phyloP scores from a whole-genome alignment of 2,329 filamentous ascomycete genomes.

The Thermothelomyces thermophilus region DNA sequence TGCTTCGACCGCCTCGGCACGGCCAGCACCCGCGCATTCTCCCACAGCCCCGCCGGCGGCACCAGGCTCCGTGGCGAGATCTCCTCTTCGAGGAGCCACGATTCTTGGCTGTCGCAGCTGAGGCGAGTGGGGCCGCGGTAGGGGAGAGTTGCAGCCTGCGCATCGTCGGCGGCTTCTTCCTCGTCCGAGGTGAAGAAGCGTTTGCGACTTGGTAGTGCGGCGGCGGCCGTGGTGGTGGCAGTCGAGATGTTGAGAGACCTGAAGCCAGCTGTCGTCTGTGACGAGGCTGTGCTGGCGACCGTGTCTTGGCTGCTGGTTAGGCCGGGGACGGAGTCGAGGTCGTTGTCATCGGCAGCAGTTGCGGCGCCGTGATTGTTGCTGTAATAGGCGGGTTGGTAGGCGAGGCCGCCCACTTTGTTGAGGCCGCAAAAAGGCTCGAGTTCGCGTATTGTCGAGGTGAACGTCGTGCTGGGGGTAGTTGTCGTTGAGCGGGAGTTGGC shows the following conservation, averaged over 20 bases:
- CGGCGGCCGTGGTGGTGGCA: neutral
- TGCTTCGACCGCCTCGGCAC: conserved; percentile 33
- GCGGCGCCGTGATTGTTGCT: conserved; percentile 23
- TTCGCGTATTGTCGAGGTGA: conserved; percentile 42
- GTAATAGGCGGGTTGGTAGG: conserved; percentile 45
- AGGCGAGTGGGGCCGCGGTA: conserved; percentile 22
- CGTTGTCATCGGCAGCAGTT: conserved; percentile 29
- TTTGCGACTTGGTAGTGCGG: conserved; percentile 35
- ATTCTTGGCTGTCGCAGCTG: conserved; percentile 20
- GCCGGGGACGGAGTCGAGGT: conserved; percentile 46
- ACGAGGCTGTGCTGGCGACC: conserved; percentile 33
- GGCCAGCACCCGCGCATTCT: conserved; percentile 39
- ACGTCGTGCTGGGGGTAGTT: conserved; percentile 6
- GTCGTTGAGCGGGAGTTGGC: conserved; percentile 6
- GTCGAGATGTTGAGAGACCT: conserved; percentile 14
- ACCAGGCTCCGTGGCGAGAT: conserved; percentile 36
- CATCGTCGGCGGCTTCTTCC: conserved; percentile 25
- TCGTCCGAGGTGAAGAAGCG: conserved; percentile 42
- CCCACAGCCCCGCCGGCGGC: conserved; percentile 30
- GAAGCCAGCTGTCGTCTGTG: conserved; percentile 16
- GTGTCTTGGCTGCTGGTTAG: conserved; percentile 47
- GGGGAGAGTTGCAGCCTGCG: conserved; percentile 14
- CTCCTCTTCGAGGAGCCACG: conserved; percentile 32
- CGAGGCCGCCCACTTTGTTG: conserved; percentile 64
- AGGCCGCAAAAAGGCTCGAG: conserved; percentile 76